Evolutionary conservation across 179 eudicot species (phyloP).

Genomic region (Silene coronaria): DNA sequence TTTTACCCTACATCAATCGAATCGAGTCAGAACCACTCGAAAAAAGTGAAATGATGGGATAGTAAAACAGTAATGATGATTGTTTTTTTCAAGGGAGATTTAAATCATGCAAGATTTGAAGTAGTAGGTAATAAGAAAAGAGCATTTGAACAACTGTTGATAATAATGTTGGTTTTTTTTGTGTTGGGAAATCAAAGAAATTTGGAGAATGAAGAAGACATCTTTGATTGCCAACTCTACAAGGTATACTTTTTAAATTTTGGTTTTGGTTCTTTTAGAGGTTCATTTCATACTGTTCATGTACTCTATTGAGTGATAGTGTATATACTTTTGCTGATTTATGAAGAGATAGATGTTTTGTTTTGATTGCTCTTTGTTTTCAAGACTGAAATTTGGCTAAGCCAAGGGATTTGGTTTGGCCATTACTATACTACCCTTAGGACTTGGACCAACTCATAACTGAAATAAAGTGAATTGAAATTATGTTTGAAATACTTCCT

Average conservation of each 20-base stretch:
- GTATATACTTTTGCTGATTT: background rate
- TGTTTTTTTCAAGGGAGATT: background rate
- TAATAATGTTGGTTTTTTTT: background rate
- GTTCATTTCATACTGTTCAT: slow-evolving; percentile 3
- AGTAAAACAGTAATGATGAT: slow-evolving; percentile 25
- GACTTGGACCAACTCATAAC: too few relatives aligned
- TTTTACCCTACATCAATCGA: background rate
- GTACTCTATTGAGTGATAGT: background rate
- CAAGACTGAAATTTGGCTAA: too few relatives aligned
- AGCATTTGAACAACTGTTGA: slow-evolving; percentile 25
- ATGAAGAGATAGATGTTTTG: background rate
- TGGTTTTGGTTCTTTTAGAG: slow-evolving; percentile 12
- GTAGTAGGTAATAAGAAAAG: slow-evolving; percentile 24
- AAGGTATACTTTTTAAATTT: slow-evolving; percentile 47
- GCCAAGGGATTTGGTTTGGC: too few relatives aligned
- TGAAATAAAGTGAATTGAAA: too few relatives aligned
- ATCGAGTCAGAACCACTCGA: background rate
- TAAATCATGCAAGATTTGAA: background rate
- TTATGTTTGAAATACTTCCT: too few relatives aligned
- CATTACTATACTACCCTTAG: too few relatives aligned
- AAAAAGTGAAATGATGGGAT: background rate
- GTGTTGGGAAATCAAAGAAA: slow-evolving; percentile 8
- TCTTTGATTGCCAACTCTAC: slow-evolving; percentile 65
- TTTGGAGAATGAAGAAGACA: slow-evolving; percentile 32
- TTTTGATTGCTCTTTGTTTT: background rate